phyloP scores from a whole-genome alignment of 1,139 yeast genomes.

The Candida mesenterica region DNA sequence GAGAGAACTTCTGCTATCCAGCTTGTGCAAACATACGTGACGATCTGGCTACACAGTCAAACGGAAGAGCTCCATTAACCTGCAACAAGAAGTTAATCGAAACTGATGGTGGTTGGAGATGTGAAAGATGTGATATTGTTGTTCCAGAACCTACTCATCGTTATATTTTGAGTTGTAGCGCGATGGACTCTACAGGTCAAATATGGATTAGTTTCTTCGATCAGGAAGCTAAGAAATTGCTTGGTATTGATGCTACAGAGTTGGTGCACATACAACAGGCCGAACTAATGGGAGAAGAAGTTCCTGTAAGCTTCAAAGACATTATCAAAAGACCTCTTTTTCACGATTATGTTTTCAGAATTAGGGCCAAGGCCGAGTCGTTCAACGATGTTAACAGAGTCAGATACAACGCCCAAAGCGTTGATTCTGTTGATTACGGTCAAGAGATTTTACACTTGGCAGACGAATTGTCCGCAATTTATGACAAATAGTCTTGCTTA shows the following conservation, averaged over 20 bases:
- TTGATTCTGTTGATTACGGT: slow-evolving; percentile 56
- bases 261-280: slow-evolving; percentile 47
- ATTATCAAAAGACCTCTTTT: slow-evolving; percentile 53
- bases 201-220: slow-evolving; percentile 88
- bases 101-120: slow-evolving; percentile 68
- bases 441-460: slow-evolving; percentile 63
- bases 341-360: slow-evolving; percentile 69
- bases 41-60: slow-evolving; percentile 18
- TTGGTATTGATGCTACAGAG: slow-evolving; percentile 72
- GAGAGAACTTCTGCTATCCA: slow-evolving; percentile 81
- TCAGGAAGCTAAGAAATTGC: slow-evolving; percentile 68
- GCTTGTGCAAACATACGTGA: slow-evolving; percentile 62
- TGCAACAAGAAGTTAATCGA: slow-evolving; percentile 79
- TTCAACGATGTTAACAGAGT: slow-evolving; percentile 78
- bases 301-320: slow-evolving; percentile 38
- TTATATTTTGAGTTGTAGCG: slow-evolving; percentile 68
- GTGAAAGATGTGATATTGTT: slow-evolving; percentile 83
- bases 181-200: slow-evolving; percentile 79
- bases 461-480: slow-evolving; percentile 36
- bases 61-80: slow-evolving; percentile 25
- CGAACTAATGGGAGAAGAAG: slow-evolving; percentile 35
- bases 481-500: neutral
- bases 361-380: slow-evolving; percentile 80
- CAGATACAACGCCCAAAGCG: slow-evolving; percentile 64
- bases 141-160: slow-evolving; percentile 72